Evolutionary conservation across 2,329 filamentous ascomycete genomes (phyloP), one percentile per base, ranked within the genome.

Genomic region (Blastomyces silverae): DNA sequence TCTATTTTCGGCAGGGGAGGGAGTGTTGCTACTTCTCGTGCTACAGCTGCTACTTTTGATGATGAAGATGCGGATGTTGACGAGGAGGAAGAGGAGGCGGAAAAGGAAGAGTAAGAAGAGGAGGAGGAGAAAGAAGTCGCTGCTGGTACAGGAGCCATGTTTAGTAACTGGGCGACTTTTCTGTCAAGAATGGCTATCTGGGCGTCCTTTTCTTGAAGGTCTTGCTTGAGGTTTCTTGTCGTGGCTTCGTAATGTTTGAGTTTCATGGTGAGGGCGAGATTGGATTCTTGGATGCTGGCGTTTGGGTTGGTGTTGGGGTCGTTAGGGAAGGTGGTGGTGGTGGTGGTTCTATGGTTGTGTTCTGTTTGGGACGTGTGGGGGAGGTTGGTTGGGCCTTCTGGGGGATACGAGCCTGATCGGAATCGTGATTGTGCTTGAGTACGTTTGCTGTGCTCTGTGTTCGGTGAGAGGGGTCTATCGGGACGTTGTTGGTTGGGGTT

Each of bases 141-240:
- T 37, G 37, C 57, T 34, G 53, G 8, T 13, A 57, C 42, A 57
- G 67, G 60, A n/a, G 44, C 57, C 66, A 67, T 67, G 8, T 28
- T 67, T 60, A 71, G 60, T 28, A 71, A 65, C 61, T 72, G 69
- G 2, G 63, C 61, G 17, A 71, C 67, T 62, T 71, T 71, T 22
- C 60, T 62, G 60, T 73, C 70, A 42, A 75, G 64, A 8, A 66
- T 65, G 37, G 71, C 68, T 50, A 78, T 71, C 60, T 73, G 70
- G 6, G 71, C 69, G n/a, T 71, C 67, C 37, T 67, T 69, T 39
- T 71, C 69, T 50, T 52, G 48, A 13, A 73, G 65, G 48, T 68
- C 63, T 34, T 64, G 61, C 20, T 71, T 68, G 5, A 71, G 72
- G 8, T 66, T 69, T 65, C 68, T 71, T 15, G 25, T 31, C 3